phyloP scores from a whole-genome alignment of 805 yeast genomes.

The Kazachstania psychrophila region DNA sequence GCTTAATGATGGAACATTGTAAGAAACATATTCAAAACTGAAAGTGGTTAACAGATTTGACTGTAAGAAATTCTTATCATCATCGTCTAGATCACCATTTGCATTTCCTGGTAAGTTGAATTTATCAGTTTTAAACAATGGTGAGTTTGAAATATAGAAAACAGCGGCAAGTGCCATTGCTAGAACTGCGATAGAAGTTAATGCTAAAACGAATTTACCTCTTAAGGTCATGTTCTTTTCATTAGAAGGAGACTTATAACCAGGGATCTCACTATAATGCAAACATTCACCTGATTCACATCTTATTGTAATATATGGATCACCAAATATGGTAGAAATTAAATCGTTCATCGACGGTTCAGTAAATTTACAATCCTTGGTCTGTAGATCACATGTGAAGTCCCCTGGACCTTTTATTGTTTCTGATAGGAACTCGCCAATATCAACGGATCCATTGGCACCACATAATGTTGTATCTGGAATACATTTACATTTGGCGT shows the following conservation, averaged over 20 bases:
- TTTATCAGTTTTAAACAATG: constrained; percentile 39
- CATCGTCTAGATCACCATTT: constrained; percentile 16
- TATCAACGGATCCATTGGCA: constrained; percentile 85
- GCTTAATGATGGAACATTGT: constrained; percentile 25
- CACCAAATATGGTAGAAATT: constrained; percentile 90
- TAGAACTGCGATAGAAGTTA: constrained; percentile 34
- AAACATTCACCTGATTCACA: constrained; percentile 88
- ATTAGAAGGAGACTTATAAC: constrained; percentile 58
- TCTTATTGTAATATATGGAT: constrained; percentile 69
- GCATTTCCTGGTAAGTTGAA: constrained; percentile 18
- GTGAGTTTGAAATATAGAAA: constrained; percentile 47
- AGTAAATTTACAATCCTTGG: constrained; percentile 63
- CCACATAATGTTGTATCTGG: constrained; percentile 95
- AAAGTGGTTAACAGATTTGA: constrained; percentile 56
- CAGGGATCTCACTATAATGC: constrained; percentile 89
- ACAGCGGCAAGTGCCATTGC: constrained; percentile 25
- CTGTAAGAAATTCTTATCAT: constrained; percentile 37
- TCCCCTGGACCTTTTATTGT: constrained; percentile 92
- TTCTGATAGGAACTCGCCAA: constrained; percentile 83
- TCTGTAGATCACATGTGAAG: constrained; percentile 63
- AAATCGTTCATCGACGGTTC: constrained; percentile 96
- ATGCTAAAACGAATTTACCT: constrained; percentile 37
- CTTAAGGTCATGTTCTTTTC: constrained; percentile 24
- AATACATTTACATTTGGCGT: constrained; percentile 77
- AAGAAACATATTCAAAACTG: constrained; percentile 65